Evolutionary conservation across 176 grass and related monocot genomes (phyloP).

Genomic region (Thinopyrum elongatum): DNA sequence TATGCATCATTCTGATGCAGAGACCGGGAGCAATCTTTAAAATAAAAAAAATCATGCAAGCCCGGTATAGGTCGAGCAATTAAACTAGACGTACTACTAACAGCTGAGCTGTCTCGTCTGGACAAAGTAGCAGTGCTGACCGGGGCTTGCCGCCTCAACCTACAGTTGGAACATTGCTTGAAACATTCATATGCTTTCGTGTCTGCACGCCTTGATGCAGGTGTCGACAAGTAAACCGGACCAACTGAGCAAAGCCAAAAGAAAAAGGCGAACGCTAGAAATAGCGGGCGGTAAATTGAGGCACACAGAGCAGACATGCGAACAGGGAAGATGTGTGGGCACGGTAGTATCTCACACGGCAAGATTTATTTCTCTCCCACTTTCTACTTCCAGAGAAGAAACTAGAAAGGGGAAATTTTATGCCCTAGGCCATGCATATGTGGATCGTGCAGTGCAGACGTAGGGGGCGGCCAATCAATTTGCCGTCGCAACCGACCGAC

Average conservation of each 20-base stretch:
- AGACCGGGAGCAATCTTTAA: no score
- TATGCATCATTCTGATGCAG: no score
- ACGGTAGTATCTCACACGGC: slow-evolving; percentile 16
- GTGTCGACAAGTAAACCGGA: slow-evolving; percentile 33
- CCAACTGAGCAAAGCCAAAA: background rate
- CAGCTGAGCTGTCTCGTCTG: background rate
- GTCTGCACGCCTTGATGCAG: background rate
- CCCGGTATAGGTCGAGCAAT: no score
- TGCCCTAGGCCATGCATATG: background rate
- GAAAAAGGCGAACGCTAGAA: background rate
- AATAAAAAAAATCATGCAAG: no score
- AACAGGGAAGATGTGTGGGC: slow-evolving; percentile 9
- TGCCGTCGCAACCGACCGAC: slow-evolving; percentile 15
- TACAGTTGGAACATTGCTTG: background rate
- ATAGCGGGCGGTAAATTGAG: background rate
- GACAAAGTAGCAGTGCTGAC: background rate
- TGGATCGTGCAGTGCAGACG: slow-evolving; percentile 28
- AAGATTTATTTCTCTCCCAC: background rate
- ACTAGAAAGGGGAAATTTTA: background rate
- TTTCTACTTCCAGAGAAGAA: background rate
- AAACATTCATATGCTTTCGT: slow-evolving; percentile 27
- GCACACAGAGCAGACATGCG: background rate
- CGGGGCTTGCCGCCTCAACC: background rate
- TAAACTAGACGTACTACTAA: no score
- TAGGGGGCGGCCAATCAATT: slow-evolving; percentile 9